Percentiles rank a stretch among this genome's conserved stretches.
These are phyloP conservation scores for Didymella glomerata DNA, from an alignment of 2,329 filamentous ascomycete species.

Conservation along the genomic window DNA sequence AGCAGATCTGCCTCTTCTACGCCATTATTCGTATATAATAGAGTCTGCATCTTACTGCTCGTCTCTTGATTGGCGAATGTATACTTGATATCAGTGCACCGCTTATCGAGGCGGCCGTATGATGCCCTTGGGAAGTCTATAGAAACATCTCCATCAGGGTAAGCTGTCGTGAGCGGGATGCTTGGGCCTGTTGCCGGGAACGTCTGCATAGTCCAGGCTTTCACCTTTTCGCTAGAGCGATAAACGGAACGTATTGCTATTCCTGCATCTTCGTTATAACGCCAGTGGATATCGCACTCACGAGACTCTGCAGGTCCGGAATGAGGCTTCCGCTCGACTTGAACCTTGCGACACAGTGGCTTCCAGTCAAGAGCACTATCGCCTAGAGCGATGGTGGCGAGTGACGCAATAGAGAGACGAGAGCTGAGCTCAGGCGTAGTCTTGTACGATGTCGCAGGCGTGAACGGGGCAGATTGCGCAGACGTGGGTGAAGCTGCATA, in stretches of 20 bases:
- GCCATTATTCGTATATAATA: slow-evolving; percentile 47
- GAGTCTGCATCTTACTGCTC: slow-evolving; percentile 39
- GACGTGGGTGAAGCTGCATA: slow-evolving; percentile 27
- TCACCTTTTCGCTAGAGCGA: slow-evolving; percentile 26
- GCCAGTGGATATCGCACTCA: slow-evolving; percentile 42
- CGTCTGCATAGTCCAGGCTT: slow-evolving; percentile 39
- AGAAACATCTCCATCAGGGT: slow-evolving; percentile 38
- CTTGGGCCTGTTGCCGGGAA: slow-evolving; percentile 44
- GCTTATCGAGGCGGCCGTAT: slow-evolving; percentile 38
- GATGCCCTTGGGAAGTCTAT: slow-evolving; percentile 43
- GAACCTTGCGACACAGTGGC: slow-evolving; percentile 36
- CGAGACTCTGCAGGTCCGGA: slow-evolving; percentile 16
- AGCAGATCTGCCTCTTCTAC: slow-evolving; percentile 37
- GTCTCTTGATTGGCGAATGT: slow-evolving; percentile 26
- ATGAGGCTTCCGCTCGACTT: slow-evolving; percentile 37
- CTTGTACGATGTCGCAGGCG: slow-evolving; percentile 9
- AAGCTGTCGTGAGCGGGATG: slow-evolving; percentile 43
- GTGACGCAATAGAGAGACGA: slow-evolving; percentile 31
- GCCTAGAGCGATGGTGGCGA: slow-evolving; percentile 38
- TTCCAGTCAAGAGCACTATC: slow-evolving; percentile 43
- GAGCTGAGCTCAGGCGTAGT: slow-evolving; percentile 35
- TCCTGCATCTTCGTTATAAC: slow-evolving; percentile 40
- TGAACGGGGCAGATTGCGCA: slow-evolving; percentile 21
- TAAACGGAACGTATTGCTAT: slow-evolving; percentile 38
- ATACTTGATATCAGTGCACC: slow-evolving; percentile 44